A percentile compares a stretch with the other conserved stretches of the same genome.
These are phyloP conservation scores for Talaromyces sp. DNA, from an alignment of 2,329 filamentous ascomycete genomes.

Conservation along the genomic window DNA sequence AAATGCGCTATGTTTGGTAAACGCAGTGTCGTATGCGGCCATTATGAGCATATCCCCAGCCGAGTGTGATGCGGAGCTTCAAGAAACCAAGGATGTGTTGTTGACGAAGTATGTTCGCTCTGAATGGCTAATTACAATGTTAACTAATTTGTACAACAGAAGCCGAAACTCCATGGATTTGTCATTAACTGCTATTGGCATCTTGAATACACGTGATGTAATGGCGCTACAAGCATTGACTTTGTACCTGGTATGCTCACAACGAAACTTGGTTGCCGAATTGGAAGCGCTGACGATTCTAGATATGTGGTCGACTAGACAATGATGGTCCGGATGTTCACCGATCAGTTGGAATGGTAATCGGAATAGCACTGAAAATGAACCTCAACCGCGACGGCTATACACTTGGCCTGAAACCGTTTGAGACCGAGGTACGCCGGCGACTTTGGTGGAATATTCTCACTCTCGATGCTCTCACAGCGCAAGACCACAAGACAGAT, in stretches of 20 bases:
- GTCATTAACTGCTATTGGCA: conserved; percentile 9
- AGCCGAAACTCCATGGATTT: conserved; percentile 16
- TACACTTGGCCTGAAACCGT: conserved; percentile 48
- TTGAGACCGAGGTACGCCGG: conserved; percentile 56
- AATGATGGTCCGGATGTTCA: conserved; percentile 12
- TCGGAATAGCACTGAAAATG: conserved; percentile 49
- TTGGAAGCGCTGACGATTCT: neutral
- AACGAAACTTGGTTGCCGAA: neutral
- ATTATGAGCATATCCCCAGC: conserved; percentile 9
- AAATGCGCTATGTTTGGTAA: conserved; percentile 13
- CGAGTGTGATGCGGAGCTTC: conserved; percentile 12
- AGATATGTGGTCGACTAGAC: conserved; percentile 15
- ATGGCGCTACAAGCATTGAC: conserved; percentile 16
- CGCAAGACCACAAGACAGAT: conserved; percentile 22
- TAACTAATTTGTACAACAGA: conserved; percentile 10
- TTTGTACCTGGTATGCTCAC: conserved; percentile 16
- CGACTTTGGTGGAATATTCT: conserved; percentile 56
- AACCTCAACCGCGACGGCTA: conserved; percentile 56
- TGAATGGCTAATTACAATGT: neutral
- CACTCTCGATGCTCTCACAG: conserved; percentile 22
- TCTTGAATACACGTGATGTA: conserved; percentile 12
- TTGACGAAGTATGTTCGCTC: conserved; percentile 12
- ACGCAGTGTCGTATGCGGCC: conserved; percentile 16
- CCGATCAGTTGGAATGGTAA: conserved; percentile 4
- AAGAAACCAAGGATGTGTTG: conserved; percentile 8